phyloP scores from a whole-genome alignment of 2,329 filamentous ascomycete species.

The Chrysosporium queenslandicum region DNA sequence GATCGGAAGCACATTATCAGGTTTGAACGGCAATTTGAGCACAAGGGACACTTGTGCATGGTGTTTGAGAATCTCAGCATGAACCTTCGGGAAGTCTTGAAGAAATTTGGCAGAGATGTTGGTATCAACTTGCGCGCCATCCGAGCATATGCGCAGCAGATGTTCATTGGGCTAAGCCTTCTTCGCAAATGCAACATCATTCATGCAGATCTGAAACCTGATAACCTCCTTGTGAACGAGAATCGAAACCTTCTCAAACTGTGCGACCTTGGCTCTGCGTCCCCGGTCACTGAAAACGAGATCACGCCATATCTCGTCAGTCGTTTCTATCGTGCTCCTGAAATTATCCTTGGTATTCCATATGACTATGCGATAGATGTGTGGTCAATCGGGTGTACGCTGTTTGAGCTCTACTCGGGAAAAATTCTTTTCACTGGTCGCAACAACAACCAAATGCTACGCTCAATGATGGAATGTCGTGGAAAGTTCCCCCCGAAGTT shows the following conservation, averaged over 20 bases:
- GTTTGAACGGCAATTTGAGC: constrained; percentile 78
- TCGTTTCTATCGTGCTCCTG: constrained; percentile 92
- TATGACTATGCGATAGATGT: constrained; percentile 93
- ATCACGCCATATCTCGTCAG: constrained; percentile 92
- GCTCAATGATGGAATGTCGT: constrained; percentile 88
- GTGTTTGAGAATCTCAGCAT: constrained; percentile 89
- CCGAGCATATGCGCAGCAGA: constrained; percentile 82
- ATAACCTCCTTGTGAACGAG: constrained; percentile 91
- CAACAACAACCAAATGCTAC: constrained; percentile 97
- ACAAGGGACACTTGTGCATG: constrained; percentile 91
- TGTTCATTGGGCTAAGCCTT: constrained; percentile 78
- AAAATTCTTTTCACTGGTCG: constrained; percentile 93
- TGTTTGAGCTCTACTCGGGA: constrained; percentile 94
- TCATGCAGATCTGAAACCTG: constrained; percentile 92
- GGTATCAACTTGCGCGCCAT: constrained; percentile 85
- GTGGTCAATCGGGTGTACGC: constrained; percentile 95
- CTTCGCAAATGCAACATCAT: constrained; percentile 88
- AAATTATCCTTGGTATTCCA: constrained; percentile 93
- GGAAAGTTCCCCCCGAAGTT: constrained; percentile 86
- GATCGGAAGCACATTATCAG: constrained; percentile 87
- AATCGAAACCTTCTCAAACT: constrained; percentile 78
- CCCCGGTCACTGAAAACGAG: constrained; percentile 79
- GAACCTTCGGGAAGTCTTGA: constrained; percentile 86
- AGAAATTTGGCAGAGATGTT: constrained; percentile 89
- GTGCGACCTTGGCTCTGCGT: constrained; percentile 93